Evolutionary conservation across 768 basidiomycete species (phyloP).

Genomic region (Russula griseocarnosa): DNA sequence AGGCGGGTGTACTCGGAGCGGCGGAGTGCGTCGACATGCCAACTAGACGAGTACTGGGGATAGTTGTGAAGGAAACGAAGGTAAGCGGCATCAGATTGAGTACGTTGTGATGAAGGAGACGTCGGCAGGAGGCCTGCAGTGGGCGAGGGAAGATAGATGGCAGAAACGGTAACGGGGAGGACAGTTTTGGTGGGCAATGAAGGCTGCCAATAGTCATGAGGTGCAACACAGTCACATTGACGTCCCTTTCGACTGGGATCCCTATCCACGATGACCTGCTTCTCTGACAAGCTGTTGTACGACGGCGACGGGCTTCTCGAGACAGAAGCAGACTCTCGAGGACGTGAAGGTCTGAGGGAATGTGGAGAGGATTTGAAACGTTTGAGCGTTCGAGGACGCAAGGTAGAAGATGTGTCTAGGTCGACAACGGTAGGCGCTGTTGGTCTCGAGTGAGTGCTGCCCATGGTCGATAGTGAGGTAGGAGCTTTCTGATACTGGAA

Average conservation of each 20-base stretch:
- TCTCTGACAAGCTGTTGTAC: slow-evolving; percentile 25
- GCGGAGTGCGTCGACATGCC: slow-evolving; percentile 66
- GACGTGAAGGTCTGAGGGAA: slow-evolving; percentile 13
- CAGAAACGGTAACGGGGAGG: slow-evolving; percentile 9
- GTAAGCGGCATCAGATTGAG: slow-evolving; percentile 21
- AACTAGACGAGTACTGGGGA: slow-evolving; percentile 61
- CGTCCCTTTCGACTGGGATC: slow-evolving; percentile 10
- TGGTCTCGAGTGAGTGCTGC: slow-evolving; percentile 15
- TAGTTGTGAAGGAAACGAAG: slow-evolving; percentile 29
- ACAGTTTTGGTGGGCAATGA: slow-evolving; percentile 1
- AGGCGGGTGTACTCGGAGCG: slow-evolving; percentile 48
- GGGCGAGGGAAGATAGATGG: slow-evolving; percentile 24
- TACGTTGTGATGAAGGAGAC: neutral
- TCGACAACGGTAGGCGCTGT: neutral
- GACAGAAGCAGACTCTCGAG: slow-evolving; percentile 11
- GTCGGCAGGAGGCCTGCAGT: slow-evolving; percentile 24
- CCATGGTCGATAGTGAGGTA: slow-evolving; percentile 9
- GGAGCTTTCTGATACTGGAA: neutral
- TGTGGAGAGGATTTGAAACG: slow-evolving; percentile 26
- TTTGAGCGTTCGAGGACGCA: slow-evolving; percentile 22
- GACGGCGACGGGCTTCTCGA: slow-evolving; percentile 19
- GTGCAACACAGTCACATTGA: slow-evolving; percentile 3
- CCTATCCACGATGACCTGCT: slow-evolving; percentile 5
- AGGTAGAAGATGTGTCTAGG: slow-evolving; percentile 7
- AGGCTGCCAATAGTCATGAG: neutral